phyloP scores from a whole-genome alignment of 495 filamentous ascomycete genomes.

The Lentithecium fluviatile region DNA sequence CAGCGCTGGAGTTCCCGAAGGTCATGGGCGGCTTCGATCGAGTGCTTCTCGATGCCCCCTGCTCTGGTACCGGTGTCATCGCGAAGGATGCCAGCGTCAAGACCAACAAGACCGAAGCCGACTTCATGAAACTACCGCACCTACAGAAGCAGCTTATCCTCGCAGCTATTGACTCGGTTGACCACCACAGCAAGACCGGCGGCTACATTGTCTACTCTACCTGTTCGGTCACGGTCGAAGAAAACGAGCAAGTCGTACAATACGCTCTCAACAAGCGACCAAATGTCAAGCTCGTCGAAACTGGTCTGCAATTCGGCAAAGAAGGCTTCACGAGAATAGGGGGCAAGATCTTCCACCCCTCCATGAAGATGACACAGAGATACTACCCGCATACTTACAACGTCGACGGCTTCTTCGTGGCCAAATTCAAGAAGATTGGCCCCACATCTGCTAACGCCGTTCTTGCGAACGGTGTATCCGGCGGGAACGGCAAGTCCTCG shows the following conservation, averaged over 20 bases:
- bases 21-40: slow-evolving; percentile 94
- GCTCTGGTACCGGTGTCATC: slow-evolving; percentile 85
- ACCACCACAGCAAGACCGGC: slow-evolving; percentile 79
- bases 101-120: slow-evolving; percentile 92
- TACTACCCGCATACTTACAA: slow-evolving; percentile 97
- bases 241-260: slow-evolving; percentile 90
- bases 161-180: slow-evolving; percentile 89
- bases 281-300: slow-evolving; percentile 91
- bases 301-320: slow-evolving; percentile 86
- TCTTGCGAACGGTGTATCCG: slow-evolving; percentile 41
- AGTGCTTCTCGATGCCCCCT: slow-evolving; percentile 76
- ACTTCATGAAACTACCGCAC: slow-evolving; percentile 89
- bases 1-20: slow-evolving; percentile 87
- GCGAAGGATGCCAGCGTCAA: slow-evolving; percentile 93
- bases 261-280: slow-evolving; percentile 88
- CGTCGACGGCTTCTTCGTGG: slow-evolving; percentile 97
- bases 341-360: slow-evolving; percentile 84
- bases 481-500: slow-evolving; percentile 26
- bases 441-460: slow-evolving; percentile 61
- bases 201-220: slow-evolving; percentile 95
- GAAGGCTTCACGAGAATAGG: slow-evolving; percentile 85
- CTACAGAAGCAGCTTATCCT: slow-evolving; percentile 91
- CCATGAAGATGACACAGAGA: slow-evolving; percentile 78
- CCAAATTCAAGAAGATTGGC: slow-evolving; percentile 91
- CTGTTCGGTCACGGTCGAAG: slow-evolving; percentile 86